A percentile compares a stretch with the other conserved stretches of the same genome.
Evolutionary conservation across 2,329 filamentous ascomycete species (phyloP).

Genomic region (Xylaria sp.): DNA sequence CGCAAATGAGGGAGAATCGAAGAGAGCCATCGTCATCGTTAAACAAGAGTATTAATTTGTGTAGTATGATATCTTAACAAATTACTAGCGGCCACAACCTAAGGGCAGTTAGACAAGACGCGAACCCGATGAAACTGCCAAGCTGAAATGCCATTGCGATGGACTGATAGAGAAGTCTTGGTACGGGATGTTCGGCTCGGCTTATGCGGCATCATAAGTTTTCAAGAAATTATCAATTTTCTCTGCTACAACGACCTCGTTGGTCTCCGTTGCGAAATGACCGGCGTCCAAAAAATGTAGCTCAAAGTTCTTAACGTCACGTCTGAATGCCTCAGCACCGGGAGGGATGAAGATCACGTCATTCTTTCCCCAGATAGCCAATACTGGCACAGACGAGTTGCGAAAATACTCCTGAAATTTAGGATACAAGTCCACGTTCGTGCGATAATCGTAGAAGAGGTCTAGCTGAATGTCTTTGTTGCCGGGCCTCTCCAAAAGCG

Average conservation of each 20-base stretch:
- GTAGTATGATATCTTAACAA: too few relatives aligned
- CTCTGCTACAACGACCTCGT: neutral
- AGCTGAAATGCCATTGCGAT: too few relatives aligned
- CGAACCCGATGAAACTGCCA: too few relatives aligned
- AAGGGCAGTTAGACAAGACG: too few relatives aligned
- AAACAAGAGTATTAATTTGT: too few relatives aligned
- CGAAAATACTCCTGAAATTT: conserved; percentile 6
- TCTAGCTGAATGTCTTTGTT: neutral
- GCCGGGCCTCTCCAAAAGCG: conserved; percentile 3
- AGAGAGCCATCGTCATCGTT: too few relatives aligned
- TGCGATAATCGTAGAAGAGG: conserved; percentile 3
- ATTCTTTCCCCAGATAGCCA: conserved; percentile 4
- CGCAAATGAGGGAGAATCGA: too few relatives aligned
- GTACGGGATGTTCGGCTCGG: too few relatives aligned
- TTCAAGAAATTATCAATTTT: neutral
- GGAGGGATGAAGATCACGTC: neutral
- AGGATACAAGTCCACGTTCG: neutral
- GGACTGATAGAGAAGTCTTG: too few relatives aligned
- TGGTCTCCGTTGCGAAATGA: neutral
- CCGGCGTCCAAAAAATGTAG: neutral
- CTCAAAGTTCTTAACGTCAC: neutral
- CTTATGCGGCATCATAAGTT: neutral
- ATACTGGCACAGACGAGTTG: neutral
- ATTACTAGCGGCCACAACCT: too few relatives aligned
- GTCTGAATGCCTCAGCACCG: neutral